Evolutionary conservation across 148 eudicot species (phyloP), one percentile per base, ranked within the genome.

Genomic region (Vaccinium macrocarpon): DNA sequence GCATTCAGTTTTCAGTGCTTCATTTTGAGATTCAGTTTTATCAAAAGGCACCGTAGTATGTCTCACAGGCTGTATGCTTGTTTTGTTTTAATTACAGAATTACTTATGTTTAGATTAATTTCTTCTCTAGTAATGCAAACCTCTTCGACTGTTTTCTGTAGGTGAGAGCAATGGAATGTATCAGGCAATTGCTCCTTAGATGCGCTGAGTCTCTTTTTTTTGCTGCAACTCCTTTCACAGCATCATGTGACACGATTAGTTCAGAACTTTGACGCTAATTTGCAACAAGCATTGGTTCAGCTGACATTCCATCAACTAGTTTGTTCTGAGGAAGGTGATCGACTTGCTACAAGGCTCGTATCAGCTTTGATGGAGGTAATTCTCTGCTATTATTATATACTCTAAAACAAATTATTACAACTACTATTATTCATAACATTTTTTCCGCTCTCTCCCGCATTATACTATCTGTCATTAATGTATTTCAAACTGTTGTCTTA

Each of bases 161-260:
- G 99, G 99, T 97, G 52, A 92, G 98, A 87, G 96, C 99, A 42
- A 92, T 93, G 88, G 99, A 97, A 83, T 97, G 99, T 89, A 88
- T 94, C 79, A 90, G 99, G 84, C 99, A 95, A 83, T 88, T 97
- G 90, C 98, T 97, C 46, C 99, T 95, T 78, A 91, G 99, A 91
- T 93, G 94, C 75, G 90, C 94, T 72, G 98, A 97, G 89, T 98
- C 99, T 75, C 85, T 97, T 46, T 95, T 91, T 88, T 85, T 95
- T 95, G 84, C 91, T 95, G n/a, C 98, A 94, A 87, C 97, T 97
- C 82, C 96, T 95, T 84, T 91, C 92, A 25, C 97, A 93, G 86
- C 98, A 95, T 84, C 93, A 93, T 59, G 89, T 97, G 51, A 86
- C 96, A 18, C 98, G 98, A 42, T 88, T 97, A 68, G 87, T 92